Evolutionary conservation across 768 basidiomycete genomes (phyloP), one percentile per base, ranked within the genome.

Genomic region (Lactarius quietus): DNA sequence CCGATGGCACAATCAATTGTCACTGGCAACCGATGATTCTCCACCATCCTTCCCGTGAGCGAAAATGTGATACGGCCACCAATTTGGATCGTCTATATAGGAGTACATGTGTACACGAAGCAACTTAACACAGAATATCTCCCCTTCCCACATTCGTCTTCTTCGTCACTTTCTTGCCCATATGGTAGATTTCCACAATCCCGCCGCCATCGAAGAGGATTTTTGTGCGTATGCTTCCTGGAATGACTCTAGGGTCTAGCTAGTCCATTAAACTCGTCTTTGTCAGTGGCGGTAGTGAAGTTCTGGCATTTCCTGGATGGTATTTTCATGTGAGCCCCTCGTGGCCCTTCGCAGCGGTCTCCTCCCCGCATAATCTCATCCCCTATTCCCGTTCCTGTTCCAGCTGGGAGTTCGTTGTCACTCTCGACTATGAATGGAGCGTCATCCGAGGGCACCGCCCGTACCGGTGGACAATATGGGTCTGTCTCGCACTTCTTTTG

Each of bases 381-480:
- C 12, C 52, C 52, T n/a, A 29, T 20, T n/a, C 26, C 1, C 20
- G 20, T 43, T n/a, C 20, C 20, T 43, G 8, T 1, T 43, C 41
- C 52, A 53, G 52, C 28, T 53, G 52, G 52, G 52, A 31, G 12
- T 31, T 39, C 29, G 15, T 53, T 26, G 28, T 53, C 52, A 53
- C 52, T 28, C 26, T 53, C 23, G 29, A 53, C 0, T 53, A 53
- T 20, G 52, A 53, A 20, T 53, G 26, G 52, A 53, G 56, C 8
- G n/a, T 63, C 28, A 39, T 63, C 28, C 45, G 43, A 26, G 35
- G 56, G 17, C 45, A 5, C 31, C 57, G 48, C n/a, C 63, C 63
- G 3, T 64, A 59, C 39, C 57, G 51, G 8, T 58, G 57, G 63
- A 39, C 63, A 3, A 64, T 64, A 53, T 64, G 57, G 63, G 63